phyloP scores from a whole-genome alignment of 192 early-diverging fungal genomes.

The Umbelopsis isabellina region DNA sequence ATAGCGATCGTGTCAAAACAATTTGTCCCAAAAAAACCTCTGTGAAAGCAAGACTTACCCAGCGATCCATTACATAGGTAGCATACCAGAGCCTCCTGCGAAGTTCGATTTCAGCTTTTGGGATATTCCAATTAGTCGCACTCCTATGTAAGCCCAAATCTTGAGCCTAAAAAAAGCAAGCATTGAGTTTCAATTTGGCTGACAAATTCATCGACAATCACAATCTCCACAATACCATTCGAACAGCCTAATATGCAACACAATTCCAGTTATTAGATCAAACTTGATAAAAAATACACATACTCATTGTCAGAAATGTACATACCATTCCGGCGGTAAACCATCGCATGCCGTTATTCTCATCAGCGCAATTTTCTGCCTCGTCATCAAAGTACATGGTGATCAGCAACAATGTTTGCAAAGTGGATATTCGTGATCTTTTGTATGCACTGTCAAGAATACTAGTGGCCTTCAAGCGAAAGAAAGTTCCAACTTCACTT shows the following conservation, averaged over 20 bases:
- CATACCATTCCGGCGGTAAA: conserved; percentile 4
- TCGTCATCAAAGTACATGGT: conserved; percentile 47
- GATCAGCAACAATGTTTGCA: conserved; percentile 70
- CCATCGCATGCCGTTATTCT: conserved; percentile 33
- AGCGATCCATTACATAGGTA: conserved; percentile 69
- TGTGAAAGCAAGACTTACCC: conserved; percentile 29
- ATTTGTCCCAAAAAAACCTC: background rate
- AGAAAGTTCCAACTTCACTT: background rate
- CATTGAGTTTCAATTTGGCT: conserved; percentile 11
- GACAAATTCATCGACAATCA: background rate
- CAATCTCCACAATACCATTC: conserved; percentile 47
- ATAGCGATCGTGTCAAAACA: background rate
- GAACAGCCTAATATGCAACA: conserved; percentile 61
- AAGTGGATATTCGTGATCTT: conserved; percentile 53
- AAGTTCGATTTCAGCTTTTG: conserved; percentile 59
- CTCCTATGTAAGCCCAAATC: conserved; percentile 79
- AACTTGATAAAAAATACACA: background rate
- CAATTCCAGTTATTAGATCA: conserved; percentile 6
- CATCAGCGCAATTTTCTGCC: background rate
- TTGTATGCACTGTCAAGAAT: conserved; percentile 64
- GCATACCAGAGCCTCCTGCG: conserved; percentile 80
- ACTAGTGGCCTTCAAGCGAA: conserved; percentile 47
- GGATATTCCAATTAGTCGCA: conserved; percentile 52
- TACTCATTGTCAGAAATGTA: background rate
- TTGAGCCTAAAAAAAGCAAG: conserved; percentile 53